Evolutionary conservation across 495 filamentous ascomycete genomes (phyloP).

Genomic region (Xylaria nigripes): DNA sequence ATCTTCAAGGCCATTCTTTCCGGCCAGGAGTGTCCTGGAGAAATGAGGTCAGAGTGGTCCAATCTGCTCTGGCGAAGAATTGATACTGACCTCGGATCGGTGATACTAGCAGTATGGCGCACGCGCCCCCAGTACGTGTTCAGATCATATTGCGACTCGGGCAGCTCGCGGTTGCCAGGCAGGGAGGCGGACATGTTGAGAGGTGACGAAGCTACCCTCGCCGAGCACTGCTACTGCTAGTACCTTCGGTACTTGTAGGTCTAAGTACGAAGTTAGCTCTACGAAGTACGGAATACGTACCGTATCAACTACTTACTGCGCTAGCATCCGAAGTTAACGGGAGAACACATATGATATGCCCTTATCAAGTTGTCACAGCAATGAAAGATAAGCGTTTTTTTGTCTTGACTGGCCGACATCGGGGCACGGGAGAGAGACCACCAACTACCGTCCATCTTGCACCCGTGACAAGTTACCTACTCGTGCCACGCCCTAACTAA

Average conservation of each 20-base stretch:
- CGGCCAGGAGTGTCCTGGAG: slow-evolving; percentile 70
- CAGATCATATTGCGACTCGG: slow-evolving; percentile 85
- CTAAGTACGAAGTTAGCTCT: too few relatives aligned
- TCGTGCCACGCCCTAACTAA: too few relatives aligned
- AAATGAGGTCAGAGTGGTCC: neutral
- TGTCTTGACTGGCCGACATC: too few relatives aligned
- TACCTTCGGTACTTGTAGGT: neutral
- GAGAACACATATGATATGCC: too few relatives aligned
- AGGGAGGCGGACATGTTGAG: slow-evolving; percentile 76
- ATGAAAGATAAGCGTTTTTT: too few relatives aligned
- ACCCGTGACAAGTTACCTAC: too few relatives aligned
- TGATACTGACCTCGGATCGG: slow-evolving; percentile 85
- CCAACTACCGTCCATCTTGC: too few relatives aligned
- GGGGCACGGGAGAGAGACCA: too few relatives aligned
- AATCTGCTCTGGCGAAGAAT: neutral
- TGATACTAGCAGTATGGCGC: slow-evolving; percentile 76
- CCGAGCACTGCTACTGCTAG: slow-evolving; percentile 1
- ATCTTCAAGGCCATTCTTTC: slow-evolving; percentile 64
- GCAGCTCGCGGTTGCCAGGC: slow-evolving; percentile 76
- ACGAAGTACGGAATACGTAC: too few relatives aligned
- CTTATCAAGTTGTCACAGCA: too few relatives aligned
- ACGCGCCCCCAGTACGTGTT: slow-evolving; percentile 93
- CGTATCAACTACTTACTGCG: too few relatives aligned
- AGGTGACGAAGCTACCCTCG: slow-evolving; percentile 6
- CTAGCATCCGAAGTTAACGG: too few relatives aligned